Percentiles rank a stretch among this genome's conserved stretches.
Evolutionary conservation across 495 filamentous ascomycete genomes (phyloP).

Genomic region (Daldinia caldariorum): DNA sequence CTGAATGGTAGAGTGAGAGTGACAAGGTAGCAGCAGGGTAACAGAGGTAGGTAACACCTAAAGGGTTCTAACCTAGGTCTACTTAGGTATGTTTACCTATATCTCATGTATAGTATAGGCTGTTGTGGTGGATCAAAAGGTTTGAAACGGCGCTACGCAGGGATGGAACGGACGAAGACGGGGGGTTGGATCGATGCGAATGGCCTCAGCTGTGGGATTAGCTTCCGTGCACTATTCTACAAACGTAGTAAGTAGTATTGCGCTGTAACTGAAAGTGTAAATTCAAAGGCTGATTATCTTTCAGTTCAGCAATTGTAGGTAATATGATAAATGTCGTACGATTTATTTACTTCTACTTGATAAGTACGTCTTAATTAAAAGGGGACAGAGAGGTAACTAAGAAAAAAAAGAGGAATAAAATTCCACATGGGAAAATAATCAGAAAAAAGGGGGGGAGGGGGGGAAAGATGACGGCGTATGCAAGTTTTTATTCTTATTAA

Average conservation of each 20-base stretch:
- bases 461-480: neutral
- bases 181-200: slow-evolving; percentile 32
- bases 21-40: slow-evolving; percentile 18
- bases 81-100: no score
- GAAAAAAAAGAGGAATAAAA: neutral
- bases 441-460: neutral
- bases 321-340: neutral
- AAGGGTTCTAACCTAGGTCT: no score
- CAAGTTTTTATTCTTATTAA: no score
- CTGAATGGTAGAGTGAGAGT: neutral
- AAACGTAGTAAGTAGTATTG: no score
- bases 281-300: neutral
- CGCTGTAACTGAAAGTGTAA: no score
- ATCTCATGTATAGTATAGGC: no score
- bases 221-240: no score
- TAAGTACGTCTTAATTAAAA: neutral
- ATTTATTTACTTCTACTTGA: no score
- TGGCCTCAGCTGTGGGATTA: slow-evolving; percentile 9
- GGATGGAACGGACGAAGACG: slow-evolving; percentile 37
- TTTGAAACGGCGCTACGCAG: slow-evolving; percentile 42
- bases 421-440: neutral
- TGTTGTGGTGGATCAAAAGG: slow-evolving; percentile 37
- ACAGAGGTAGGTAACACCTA: no score
- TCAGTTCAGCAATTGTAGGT: neutral
- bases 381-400: neutral